These are phyloP conservation scores for Synchytrium microbalum DNA, from an alignment of 371 early-diverging fungal species.

Conservation along the genomic window DNA sequence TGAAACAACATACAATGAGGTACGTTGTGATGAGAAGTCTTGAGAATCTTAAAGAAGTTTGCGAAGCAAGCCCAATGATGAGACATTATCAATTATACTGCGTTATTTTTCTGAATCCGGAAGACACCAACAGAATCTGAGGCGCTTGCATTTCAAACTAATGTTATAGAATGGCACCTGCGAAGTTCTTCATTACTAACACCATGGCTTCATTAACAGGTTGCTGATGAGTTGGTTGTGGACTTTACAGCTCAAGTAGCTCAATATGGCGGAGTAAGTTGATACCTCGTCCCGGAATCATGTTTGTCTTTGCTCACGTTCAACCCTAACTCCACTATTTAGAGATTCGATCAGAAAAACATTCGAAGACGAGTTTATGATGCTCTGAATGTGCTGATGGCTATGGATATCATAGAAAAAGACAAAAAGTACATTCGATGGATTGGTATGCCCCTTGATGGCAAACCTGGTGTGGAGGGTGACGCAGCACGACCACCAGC, in stretches of 20 bases:
- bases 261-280: conserved; percentile 27
- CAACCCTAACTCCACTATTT: conserved; percentile 6
- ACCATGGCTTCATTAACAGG: conserved; percentile 2
- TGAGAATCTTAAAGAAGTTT: conserved; percentile 11
- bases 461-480: conserved; percentile 3
- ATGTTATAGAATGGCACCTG: no score
- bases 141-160: no score
- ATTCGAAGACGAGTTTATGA: conserved; percentile 73
- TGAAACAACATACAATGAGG: conserved; percentile 56
- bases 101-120: neutral
- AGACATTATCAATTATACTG: neutral
- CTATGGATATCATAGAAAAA: conserved; percentile 61
- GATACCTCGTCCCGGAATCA: conserved; percentile 27
- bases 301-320: conserved; percentile 7
- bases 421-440: conserved; percentile 62
- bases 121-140: no score
- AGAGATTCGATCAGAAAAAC: conserved; percentile 59
- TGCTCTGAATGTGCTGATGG: conserved; percentile 70
- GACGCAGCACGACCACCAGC: conserved; percentile 9
- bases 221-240: conserved; percentile 14
- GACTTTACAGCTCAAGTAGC: conserved; percentile 20
- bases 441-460: conserved; percentile 48
- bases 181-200: neutral
- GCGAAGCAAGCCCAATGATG: conserved; percentile 13
- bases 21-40: conserved; percentile 10